Evolutionary conservation across 768 basidiomycete genomes (phyloP).

Genomic region (Nidularia sp.): DNA sequence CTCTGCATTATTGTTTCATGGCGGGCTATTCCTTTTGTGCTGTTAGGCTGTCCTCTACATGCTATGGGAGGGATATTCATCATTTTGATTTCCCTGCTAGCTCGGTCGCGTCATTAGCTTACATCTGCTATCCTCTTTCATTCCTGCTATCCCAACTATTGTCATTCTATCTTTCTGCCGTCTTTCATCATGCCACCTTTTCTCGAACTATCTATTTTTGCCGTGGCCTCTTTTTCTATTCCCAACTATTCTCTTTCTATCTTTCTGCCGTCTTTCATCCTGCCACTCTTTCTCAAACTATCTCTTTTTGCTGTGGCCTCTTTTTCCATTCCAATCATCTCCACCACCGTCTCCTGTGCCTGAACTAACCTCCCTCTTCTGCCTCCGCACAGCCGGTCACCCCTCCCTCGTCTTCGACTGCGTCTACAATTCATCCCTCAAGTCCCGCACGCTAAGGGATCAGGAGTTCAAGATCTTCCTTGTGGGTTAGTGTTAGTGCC

Average conservation of each 20-base stretch:
- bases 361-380: neutral
- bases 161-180: conserved; percentile 5
- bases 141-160: neutral
- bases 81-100: no score
- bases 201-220: neutral
- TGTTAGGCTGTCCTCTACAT: no score
- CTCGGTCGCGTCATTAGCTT: no score
- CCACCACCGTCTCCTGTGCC: conserved; percentile 2
- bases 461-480: conserved; percentile 66
- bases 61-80: no score
- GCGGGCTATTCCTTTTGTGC: no score
- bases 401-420: conserved; percentile 71
- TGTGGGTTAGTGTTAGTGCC: conserved; percentile 42
- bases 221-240: neutral
- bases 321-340: conserved; percentile 3
- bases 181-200: neutral
- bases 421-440: conserved; percentile 56
- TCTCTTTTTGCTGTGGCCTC: neutral
- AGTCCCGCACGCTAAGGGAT: conserved; percentile 55
- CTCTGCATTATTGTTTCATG: no score
- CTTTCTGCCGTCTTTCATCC: conserved; percentile 7
- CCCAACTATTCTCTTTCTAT: neutral
- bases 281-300: no score
- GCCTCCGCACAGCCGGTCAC: conserved; percentile 51
- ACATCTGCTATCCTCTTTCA: neutral